Conservation (phyloP, 768 basidiomycete genomes). For the Leccinum fibrillosum region DNA sequence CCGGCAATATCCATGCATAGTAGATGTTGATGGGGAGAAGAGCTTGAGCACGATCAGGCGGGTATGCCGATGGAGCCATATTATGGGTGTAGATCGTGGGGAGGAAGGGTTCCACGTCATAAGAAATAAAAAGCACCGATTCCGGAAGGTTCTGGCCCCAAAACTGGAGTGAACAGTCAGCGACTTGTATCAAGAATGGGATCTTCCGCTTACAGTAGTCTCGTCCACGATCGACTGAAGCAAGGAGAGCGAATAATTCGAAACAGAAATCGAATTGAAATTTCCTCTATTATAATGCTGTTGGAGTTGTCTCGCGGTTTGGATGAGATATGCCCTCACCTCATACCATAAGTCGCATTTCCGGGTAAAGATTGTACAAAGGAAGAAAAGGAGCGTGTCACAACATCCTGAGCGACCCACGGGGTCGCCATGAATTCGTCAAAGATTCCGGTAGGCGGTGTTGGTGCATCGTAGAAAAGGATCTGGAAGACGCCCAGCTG, state of each 20-base stretch:
- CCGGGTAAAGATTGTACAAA: constrained; percentile 7
- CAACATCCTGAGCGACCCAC: not conserved
- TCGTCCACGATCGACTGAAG: constrained; percentile 9
- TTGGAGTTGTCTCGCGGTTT: not conserved
- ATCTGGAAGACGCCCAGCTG: constrained; percentile 26
- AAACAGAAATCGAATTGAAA: constrained; percentile 2
- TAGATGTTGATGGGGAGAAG: constrained; percentile 48
- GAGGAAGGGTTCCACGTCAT: constrained; percentile 45
- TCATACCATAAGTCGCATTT: not conserved
- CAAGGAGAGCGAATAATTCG: constrained; percentile 4
- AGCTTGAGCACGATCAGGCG: constrained; percentile 35
- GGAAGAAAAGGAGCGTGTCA: constrained; percentile 14
- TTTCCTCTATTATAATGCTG: not conserved
- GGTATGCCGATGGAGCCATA: constrained; percentile 41
- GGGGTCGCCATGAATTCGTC: constrained; percentile 26
- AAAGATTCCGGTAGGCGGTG: constrained; percentile 16
- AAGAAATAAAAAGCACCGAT: not conserved
- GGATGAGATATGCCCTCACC: not conserved
- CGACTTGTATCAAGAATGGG: not conserved
- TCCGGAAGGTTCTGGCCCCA: constrained; percentile 6
- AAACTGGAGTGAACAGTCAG: constrained; percentile 11
- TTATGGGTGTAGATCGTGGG: constrained; percentile 37
- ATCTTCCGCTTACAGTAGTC: constrained; percentile 1
- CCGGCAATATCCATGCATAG: constrained; percentile 10
- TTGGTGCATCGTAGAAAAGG: constrained; percentile 54